Conservation (phyloP, 768 basidiomycete species). For the Exsudoporus frostii region DNA sequence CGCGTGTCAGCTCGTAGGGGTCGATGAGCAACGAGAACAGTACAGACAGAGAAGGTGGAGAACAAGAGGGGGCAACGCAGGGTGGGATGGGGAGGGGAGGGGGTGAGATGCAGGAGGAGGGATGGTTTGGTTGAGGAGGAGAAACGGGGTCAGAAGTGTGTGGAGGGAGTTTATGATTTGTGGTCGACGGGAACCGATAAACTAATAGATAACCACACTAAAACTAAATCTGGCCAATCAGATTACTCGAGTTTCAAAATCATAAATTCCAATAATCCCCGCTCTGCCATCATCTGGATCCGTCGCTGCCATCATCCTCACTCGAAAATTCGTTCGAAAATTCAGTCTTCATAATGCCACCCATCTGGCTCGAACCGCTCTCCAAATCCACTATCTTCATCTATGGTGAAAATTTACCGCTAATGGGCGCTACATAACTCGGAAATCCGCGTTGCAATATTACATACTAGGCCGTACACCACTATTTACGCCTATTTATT, state of each 20-base stretch:
- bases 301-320: background rate
- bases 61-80: background rate
- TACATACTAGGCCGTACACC: constrained; percentile 23
- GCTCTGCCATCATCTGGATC: background rate
- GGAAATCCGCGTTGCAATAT: constrained; percentile 28
- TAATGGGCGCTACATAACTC: constrained; percentile 25
- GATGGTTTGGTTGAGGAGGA: constrained; percentile 20
- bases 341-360: background rate
- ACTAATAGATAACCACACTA: constrained; percentile 35
- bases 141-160: constrained; percentile 26
- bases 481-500: constrained; percentile 21
- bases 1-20: constrained; percentile 6
- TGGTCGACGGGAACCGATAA: constrained; percentile 37
- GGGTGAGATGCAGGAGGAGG: background rate
- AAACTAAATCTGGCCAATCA: constrained; percentile 35
- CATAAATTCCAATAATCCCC: constrained; percentile 19
- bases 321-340: background rate
- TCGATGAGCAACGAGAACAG: background rate
- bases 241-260: constrained; percentile 32
- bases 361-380: background rate
- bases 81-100: background rate
- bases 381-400: constrained; percentile 11
- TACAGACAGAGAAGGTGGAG: background rate
- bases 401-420: constrained; percentile 27
- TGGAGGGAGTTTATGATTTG: constrained; percentile 35